Evolutionary conservation across 352 stramenopile species (phyloP).

Genomic region (Pythium periplocum): DNA sequence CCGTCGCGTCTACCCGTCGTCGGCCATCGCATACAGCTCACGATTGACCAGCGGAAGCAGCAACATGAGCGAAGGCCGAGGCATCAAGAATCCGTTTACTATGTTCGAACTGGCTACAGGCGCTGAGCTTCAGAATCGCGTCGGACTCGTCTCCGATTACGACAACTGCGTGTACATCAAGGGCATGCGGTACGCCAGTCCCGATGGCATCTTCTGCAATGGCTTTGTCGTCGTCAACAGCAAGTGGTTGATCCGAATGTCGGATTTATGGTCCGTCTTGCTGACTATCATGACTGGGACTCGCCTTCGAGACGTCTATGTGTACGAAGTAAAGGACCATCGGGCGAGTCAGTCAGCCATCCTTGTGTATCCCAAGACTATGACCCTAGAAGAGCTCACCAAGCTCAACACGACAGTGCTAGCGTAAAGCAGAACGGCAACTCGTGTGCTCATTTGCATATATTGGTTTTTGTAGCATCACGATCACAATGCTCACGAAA

Average conservation of each 20-base stretch:
- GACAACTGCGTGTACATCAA: conserved; percentile 32
- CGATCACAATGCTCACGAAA: too few relatives aligned
- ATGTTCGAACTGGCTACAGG: conserved; percentile 7
- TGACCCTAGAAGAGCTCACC: too few relatives aligned
- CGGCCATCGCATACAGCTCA: neutral
- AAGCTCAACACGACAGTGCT: too few relatives aligned
- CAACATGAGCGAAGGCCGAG: neutral
- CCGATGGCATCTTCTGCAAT: conserved; percentile 48
- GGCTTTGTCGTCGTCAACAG: conserved; percentile 46
- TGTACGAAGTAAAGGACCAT: conserved; percentile 24
- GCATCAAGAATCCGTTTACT: conserved; percentile 1
- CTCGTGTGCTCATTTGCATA: too few relatives aligned
- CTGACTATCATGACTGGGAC: conserved; percentile 34
- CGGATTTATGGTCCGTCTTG: conserved; percentile 28
- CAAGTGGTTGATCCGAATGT: conserved; percentile 35
- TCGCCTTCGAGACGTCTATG: conserved; percentile 36
- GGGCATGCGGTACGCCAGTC: conserved; percentile 19
- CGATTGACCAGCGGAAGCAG: conserved; percentile 1
- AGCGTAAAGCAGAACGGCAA: too few relatives aligned
- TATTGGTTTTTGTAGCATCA: too few relatives aligned
- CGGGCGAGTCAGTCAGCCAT: too few relatives aligned
- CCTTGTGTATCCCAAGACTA: too few relatives aligned
- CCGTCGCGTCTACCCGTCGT: conserved; percentile 5
- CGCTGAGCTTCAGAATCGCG: conserved; percentile 2
- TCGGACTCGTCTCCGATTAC: conserved; percentile 26